These are phyloP conservation scores for Dendrocalamus sinicus DNA, from an alignment of 176 grass and related monocot species.

Conservation along the genomic window DNA sequence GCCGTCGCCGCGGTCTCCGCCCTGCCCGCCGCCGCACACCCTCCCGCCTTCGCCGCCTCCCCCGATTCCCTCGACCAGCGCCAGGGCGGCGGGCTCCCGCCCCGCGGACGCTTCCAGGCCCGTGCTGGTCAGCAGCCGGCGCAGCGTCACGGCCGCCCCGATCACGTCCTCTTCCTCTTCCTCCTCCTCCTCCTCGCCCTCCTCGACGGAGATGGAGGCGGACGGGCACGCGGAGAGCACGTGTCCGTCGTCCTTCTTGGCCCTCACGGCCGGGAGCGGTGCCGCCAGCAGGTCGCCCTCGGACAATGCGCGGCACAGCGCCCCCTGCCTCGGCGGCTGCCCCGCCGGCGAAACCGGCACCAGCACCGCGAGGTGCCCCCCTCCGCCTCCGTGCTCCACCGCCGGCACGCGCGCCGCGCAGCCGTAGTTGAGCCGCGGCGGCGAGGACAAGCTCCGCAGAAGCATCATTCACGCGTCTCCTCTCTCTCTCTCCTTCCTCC, in stretches of 20 bases:
- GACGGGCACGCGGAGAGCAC: not conserved
- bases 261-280: not conserved
- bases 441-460: slow-evolving; percentile 59
- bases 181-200: slow-evolving; percentile 37
- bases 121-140: slow-evolving; percentile 56
- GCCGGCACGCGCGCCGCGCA: not conserved
- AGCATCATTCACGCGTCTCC: slow-evolving; percentile 17
- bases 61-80: slow-evolving; percentile 23
- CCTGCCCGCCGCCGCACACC: not conserved
- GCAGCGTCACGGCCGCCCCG: not conserved
- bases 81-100: not conserved
- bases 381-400: slow-evolving; percentile 8
- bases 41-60: slow-evolving; percentile 25
- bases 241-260: not conserved
- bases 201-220: slow-evolving; percentile 33
- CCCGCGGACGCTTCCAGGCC: slow-evolving; percentile 36
- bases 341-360: not conserved
- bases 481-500: not conserved
- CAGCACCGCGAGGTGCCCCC: not conserved
- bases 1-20: not conserved
- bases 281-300: slow-evolving; percentile 43
- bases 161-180: slow-evolving; percentile 8
- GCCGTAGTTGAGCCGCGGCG: slow-evolving; percentile 45
- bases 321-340: not conserved
- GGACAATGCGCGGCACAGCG: slow-evolving; percentile 52